phyloP scores from a whole-genome alignment of 352 stramenopile genomes.

The Blastocystis sp. region DNA sequence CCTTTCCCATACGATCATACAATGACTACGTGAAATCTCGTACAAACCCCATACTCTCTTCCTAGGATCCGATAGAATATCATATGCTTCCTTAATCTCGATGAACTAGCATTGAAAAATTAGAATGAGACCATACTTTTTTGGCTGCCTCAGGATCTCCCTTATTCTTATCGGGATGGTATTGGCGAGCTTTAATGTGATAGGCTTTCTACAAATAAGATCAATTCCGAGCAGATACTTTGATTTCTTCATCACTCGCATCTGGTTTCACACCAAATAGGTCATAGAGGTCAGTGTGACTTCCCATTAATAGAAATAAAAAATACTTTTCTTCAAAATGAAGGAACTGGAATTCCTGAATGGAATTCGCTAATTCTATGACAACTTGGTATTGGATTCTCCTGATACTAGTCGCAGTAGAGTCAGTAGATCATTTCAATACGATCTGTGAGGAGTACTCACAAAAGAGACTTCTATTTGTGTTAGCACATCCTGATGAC shows the following conservation, averaged over 20 bases:
- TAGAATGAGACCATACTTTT: neutral
- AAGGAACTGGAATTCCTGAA: too few relatives aligned
- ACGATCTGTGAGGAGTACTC: too few relatives aligned
- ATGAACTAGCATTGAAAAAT: neutral
- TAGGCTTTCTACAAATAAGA: slow-evolving; percentile 37
- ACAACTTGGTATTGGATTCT: too few relatives aligned
- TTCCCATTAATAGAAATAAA: neutral
- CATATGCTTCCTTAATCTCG: slow-evolving; percentile 53
- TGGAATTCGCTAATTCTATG: too few relatives aligned
- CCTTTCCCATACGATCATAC: slow-evolving; percentile 32
- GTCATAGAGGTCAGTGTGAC: slow-evolving; percentile 32
- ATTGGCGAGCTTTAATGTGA: slow-evolving; percentile 29
- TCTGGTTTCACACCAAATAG: slow-evolving; percentile 8
- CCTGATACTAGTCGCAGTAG: too few relatives aligned
- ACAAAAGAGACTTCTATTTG: slow-evolving; percentile 64
- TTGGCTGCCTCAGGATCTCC: slow-evolving; percentile 30
- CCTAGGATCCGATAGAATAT: slow-evolving; percentile 46
- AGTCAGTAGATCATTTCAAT: too few relatives aligned
- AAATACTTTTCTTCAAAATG: too few relatives aligned
- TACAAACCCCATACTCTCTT: neutral
- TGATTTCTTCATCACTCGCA: slow-evolving; percentile 55
- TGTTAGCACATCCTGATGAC: slow-evolving; percentile 82
- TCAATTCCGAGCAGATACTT: neutral
- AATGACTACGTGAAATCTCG: neutral
- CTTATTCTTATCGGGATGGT: slow-evolving; percentile 60